Conservation (phyloP, 768 basidiomycete genomes). For the Chalciporus sphaerocephalus region DNA sequence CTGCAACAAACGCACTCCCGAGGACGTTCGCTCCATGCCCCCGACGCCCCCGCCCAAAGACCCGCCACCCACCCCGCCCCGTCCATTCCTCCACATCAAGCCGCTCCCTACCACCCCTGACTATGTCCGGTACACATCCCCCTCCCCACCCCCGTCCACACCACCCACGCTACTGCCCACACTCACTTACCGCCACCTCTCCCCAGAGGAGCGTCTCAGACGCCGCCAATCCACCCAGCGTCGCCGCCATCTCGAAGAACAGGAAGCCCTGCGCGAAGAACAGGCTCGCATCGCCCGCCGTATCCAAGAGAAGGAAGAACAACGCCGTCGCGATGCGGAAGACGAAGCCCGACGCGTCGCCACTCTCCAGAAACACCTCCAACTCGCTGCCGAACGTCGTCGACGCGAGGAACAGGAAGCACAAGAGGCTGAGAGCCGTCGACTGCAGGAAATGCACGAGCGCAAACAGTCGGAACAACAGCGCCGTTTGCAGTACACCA, state of each 20-base stretch:
- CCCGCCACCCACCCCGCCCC: background rate
- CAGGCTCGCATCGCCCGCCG: slow-evolving; percentile 36
- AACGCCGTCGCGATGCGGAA: slow-evolving; percentile 33
- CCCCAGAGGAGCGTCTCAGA: slow-evolving; percentile 26
- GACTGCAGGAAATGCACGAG: slow-evolving; percentile 42
- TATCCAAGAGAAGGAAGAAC: slow-evolving; percentile 16
- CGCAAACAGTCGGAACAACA: slow-evolving; percentile 45
- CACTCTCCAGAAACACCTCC: slow-evolving; percentile 41
- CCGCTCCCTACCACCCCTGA: slow-evolving; percentile 20
- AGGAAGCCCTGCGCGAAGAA: slow-evolving; percentile 43
- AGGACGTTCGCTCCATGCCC: slow-evolving; percentile 13
- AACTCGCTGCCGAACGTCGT: slow-evolving; percentile 30
- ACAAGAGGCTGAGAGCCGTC: slow-evolving; percentile 44
- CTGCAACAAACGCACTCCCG: background rate
- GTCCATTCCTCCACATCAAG: slow-evolving; percentile 6
- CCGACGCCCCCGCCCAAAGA: slow-evolving; percentile 27
- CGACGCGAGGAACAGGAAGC: slow-evolving; percentile 36
- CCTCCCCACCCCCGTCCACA: slow-evolving; percentile 1
- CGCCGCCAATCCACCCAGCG: slow-evolving; percentile 20
- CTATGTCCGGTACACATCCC: background rate
- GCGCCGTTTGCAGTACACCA: slow-evolving; percentile 47
- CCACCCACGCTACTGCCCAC: slow-evolving; percentile 8
- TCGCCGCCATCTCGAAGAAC: slow-evolving; percentile 36
- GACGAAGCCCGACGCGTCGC: slow-evolving; percentile 40
- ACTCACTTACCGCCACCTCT: slow-evolving; percentile 6